phyloP scores from a whole-genome alignment of 441 rosid species.

The Croton setiger region DNA sequence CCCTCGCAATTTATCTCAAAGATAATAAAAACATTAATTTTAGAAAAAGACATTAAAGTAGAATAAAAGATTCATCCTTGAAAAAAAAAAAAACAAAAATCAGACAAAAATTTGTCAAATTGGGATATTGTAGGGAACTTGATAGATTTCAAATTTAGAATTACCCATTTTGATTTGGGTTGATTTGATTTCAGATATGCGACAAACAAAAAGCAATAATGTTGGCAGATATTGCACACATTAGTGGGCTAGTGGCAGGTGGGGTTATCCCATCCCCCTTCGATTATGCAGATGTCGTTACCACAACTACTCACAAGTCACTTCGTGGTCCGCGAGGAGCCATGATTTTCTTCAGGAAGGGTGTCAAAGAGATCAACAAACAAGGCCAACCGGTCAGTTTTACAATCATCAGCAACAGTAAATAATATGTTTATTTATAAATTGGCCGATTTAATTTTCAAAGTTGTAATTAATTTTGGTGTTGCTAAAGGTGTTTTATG shows the following conservation, averaged over 20 bases:
- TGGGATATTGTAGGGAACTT: too few species aligned
- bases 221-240: conserved; percentile 97
- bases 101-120: too few species aligned
- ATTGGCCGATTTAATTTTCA: too few species aligned
- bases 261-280: conserved; percentile 98
- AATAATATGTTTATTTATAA: too few species aligned
- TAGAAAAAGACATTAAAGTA: too few species aligned
- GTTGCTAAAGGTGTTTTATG: conserved; percentile 69
- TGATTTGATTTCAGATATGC: conserved; percentile 53
- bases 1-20: too few species aligned
- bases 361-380: conserved; percentile 77
- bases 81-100: too few species aligned
- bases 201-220: conserved; percentile 88
- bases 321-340: conserved; percentile 99
- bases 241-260: conserved; percentile 96
- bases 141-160: too few species aligned
- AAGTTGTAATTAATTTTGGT: conserved; percentile 16
- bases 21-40: too few species aligned
- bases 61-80: too few species aligned
- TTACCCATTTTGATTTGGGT: too few species aligned
- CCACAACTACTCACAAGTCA: conserved; percentile 97
- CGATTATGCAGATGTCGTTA: conserved; percentile 93
- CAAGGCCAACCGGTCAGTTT: conserved; percentile 77
- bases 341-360: conserved; percentile 96
- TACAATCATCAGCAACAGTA: too few species aligned